Evolutionary conservation across 495 filamentous ascomycete genomes (phyloP), one percentile per base, ranked within the genome.

Genomic region (Viridothelium virens): DNA sequence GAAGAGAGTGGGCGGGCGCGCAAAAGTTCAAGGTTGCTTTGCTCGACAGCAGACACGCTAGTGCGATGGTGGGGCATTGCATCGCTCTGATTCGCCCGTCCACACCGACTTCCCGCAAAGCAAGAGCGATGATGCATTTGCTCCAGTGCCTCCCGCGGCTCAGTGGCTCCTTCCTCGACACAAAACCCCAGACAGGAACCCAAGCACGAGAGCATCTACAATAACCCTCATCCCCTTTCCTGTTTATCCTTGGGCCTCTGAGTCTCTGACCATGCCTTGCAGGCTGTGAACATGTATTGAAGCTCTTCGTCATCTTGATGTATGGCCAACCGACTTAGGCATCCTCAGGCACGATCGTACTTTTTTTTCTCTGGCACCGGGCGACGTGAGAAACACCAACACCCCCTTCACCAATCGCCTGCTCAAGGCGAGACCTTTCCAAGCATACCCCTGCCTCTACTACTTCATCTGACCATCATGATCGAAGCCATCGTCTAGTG

Each of bases 361-460:
- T 14, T 36, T 59, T 59, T 59, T 59, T 53, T 53, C 16, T 59
- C 31, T 34, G 7, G 41, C 18, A 33, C 31, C 25, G 10, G n/a
- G 6, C 53, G 53, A 7, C 31, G 33, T 11, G 53, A 59, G 53
- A 59, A 59, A 59, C 53, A 59, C 53, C 53, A 59, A 59, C 53
- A 18, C 6, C 18, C 18, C 53, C 53, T 34, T 36, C 53, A 59
- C 53, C 53, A 59, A 59, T 59, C 53, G 53, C 53, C 25, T 36
- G 5, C 31, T 31, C 5, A 31, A 59, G 53, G 5, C 53, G 31
- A 36, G 5, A 59, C n/a, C 14, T 31, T 36, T 7, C 31, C 53
- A 33, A 36, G 53, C 53, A 59, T 36, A 59, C 31, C 53, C 53
- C 53, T 59, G 53, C 14, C 31, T 7, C 31, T 33, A 33, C 31